These are phyloP conservation scores for Cytospora piceicola DNA, from an alignment of 2,329 filamentous ascomycete genomes.

Conservation along the genomic window DNA sequence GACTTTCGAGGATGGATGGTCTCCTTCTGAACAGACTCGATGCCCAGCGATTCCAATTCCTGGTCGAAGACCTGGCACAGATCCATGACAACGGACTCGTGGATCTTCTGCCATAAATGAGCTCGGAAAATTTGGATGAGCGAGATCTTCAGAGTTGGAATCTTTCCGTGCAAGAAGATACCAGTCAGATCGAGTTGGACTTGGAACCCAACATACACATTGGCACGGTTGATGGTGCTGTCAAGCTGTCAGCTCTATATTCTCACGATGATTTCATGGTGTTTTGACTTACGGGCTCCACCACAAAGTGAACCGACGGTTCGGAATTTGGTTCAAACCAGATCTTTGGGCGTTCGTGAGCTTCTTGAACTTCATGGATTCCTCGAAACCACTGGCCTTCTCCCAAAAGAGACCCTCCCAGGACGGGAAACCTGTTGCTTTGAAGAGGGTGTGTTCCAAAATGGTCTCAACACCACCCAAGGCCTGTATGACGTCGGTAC, in stretches of 20 bases:
- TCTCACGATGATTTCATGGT: background rate
- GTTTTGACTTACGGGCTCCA: slow-evolving; percentile 55
- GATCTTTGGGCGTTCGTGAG: slow-evolving; percentile 95
- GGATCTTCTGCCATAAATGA: slow-evolving; percentile 99
- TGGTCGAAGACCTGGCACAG: slow-evolving; percentile 98
- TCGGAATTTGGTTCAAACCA: slow-evolving; percentile 97
- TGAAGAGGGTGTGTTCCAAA: slow-evolving; percentile 94
- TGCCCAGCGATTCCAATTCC: slow-evolving; percentile 91
- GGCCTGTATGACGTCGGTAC: slow-evolving; percentile 96
- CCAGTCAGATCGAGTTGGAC: slow-evolving; percentile 97
- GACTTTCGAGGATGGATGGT: slow-evolving; percentile 99
- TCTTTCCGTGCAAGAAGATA: slow-evolving; percentile 99
- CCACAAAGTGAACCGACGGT: slow-evolving; percentile 97
- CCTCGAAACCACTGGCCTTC: slow-evolving; percentile 49
- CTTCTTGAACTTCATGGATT: slow-evolving; percentile 97
- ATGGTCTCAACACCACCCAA: slow-evolving; percentile 97
- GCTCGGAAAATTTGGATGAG: slow-evolving; percentile 99
- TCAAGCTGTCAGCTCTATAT: background rate
- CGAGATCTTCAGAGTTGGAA: slow-evolving; percentile 96
- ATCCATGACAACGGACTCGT: slow-evolving; percentile 97
- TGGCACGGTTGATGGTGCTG: slow-evolving; percentile 77
- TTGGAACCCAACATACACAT: slow-evolving; percentile 99
- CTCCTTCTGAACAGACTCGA: slow-evolving; percentile 98
- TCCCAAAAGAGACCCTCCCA: slow-evolving; percentile 98
- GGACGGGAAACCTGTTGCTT: slow-evolving; percentile 92